Evolutionary conservation across 148 eudicot genomes (phyloP).

Genomic region (Polygonum aviculare): DNA sequence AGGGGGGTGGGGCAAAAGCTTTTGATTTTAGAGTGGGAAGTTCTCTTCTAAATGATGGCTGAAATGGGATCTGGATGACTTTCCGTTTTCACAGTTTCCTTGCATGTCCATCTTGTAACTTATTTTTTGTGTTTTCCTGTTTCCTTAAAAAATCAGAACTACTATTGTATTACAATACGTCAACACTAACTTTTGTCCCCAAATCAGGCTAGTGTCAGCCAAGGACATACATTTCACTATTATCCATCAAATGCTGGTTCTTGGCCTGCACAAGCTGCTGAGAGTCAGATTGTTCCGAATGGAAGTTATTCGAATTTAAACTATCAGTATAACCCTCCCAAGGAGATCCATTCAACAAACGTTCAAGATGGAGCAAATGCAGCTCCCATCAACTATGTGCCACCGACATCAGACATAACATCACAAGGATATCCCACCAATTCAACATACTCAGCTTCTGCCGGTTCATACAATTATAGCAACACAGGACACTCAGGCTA

Average conservation of each 20-base stretch:
- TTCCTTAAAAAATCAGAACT: too few relatives aligned
- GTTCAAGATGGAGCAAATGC: constrained; percentile 42
- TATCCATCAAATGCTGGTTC: constrained; percentile 35
- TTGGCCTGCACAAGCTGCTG: constrained; percentile 40
- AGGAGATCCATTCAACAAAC: constrained; percentile 31
- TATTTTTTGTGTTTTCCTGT: not conserved
- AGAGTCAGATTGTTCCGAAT: constrained; percentile 29
- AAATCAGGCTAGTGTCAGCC: constrained; percentile 43
- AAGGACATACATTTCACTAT: constrained; percentile 47
- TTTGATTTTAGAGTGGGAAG: too few relatives aligned
- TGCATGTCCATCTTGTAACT: not conserved
- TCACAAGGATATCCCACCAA: constrained; percentile 57
- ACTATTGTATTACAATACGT: too few relatives aligned
- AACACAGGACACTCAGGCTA: constrained; percentile 66
- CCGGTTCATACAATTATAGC: constrained; percentile 61
- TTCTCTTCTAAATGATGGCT: not conserved
- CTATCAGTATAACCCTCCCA: constrained; percentile 38
- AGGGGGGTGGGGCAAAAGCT: not conserved
- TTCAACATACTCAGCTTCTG: constrained; percentile 40
- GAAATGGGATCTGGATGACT: not conserved
- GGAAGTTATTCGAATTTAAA: constrained; percentile 35
- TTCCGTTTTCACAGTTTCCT: not conserved
- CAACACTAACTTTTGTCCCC: not conserved
- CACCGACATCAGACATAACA: constrained; percentile 44
- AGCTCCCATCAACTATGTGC: constrained; percentile 35